Evolutionary conservation across 495 filamentous ascomycete genomes (phyloP).

Genomic region (Neurospora pannonica): DNA sequence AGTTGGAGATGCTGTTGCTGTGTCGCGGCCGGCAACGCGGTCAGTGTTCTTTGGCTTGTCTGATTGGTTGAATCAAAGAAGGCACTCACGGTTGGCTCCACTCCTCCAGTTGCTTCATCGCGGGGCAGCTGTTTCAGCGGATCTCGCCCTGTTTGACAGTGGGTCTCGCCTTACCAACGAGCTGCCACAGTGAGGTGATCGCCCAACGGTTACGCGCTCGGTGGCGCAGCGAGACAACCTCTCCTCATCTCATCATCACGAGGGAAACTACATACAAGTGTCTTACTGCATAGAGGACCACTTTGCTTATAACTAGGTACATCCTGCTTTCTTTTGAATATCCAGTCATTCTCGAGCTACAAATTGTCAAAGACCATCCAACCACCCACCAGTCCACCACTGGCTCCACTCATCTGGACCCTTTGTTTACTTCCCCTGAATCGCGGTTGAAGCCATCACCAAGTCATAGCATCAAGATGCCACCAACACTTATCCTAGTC

Average conservation of each 20-base stretch:
- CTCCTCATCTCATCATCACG: neutral
- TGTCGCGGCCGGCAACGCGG: neutral
- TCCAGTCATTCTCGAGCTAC: neutral
- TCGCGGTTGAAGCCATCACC: neutral
- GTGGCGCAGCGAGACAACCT: neutral
- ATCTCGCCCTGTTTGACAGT: neutral
- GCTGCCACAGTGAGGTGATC: neutral
- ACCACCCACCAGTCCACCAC: no score
- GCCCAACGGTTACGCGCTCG: neutral
- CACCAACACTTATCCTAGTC: conserved; percentile 50
- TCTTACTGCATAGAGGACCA: neutral
- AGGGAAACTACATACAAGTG: neutral
- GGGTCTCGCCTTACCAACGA: neutral
- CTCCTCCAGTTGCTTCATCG: neutral
- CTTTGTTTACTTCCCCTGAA: neutral
- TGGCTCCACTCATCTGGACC: neutral
- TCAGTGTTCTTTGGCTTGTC: neutral
- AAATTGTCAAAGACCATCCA: neutral
- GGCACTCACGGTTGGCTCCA: neutral
- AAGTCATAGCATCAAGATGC: conserved; percentile 26
- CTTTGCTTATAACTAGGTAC: neutral
- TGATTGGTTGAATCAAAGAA: neutral
- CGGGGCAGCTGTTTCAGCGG: neutral
- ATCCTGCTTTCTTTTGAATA: neutral
- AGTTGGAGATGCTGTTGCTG: neutral